These are phyloP conservation scores for Lagerstroemia speciosa DNA, from an alignment of 345 rosid species.

Conservation along the genomic window DNA sequence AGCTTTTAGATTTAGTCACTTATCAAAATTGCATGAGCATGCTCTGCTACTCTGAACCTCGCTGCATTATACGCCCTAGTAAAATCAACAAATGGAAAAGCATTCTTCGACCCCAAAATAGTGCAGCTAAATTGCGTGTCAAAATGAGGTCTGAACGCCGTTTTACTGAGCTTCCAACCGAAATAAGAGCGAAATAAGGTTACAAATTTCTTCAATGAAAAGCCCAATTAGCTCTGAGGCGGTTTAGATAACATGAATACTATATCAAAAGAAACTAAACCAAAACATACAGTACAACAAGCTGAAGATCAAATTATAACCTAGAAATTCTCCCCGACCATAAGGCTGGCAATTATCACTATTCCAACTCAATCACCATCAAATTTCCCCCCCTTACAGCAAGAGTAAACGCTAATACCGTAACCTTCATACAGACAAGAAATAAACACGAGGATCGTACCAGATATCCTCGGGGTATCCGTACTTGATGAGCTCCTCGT, in stretches of 20 bases:
- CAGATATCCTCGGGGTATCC: constrained; percentile 97
- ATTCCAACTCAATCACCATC: neutral
- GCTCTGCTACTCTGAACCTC: too few species aligned
- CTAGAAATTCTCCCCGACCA: neutral
- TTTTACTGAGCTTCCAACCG: neutral
- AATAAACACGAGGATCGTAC: constrained; percentile 20
- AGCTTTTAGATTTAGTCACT: too few species aligned
- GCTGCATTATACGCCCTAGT: too few species aligned
- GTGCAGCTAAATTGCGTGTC: neutral
- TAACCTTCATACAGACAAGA: neutral
- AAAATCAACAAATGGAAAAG: too few species aligned
- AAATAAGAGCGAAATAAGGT: neutral
- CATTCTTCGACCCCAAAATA: neutral
- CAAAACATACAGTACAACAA: neutral
- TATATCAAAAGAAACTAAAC: too few species aligned
- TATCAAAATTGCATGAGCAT: too few species aligned
- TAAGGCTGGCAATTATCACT: neutral
- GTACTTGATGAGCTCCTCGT: constrained; percentile 97
- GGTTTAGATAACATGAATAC: too few species aligned
- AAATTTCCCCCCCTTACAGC: neutral
- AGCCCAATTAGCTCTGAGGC: neutral
- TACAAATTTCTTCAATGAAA: neutral
- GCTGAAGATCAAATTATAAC: neutral
- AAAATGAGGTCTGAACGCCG: neutral
- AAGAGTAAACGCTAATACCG: neutral